phyloP scores from a whole-genome alignment of 2,329 filamentous ascomycete species.

The Cladosporium sp. region DNA sequence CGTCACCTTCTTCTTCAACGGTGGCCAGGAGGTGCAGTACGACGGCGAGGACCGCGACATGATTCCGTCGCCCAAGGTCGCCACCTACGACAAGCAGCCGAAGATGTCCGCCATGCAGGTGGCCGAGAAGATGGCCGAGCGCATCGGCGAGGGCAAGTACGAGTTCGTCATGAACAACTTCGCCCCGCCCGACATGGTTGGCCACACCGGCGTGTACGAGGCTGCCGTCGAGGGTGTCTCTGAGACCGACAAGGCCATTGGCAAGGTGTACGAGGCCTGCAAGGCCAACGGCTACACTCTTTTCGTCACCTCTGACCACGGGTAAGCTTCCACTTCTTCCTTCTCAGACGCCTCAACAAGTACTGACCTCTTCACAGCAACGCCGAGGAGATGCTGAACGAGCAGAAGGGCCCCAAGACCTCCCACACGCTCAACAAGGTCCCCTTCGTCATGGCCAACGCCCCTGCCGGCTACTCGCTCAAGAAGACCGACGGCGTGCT shows the following conservation, averaged over 20 bases:
- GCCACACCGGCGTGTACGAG: constrained; percentile 95
- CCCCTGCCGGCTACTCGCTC: constrained; percentile 80
- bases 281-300: constrained; percentile 89
- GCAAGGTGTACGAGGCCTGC: constrained; percentile 85
- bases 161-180: constrained; percentile 99
- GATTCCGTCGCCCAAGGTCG: constrained; percentile 88
- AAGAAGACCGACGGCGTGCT: constrained; percentile 83
- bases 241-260: constrained; percentile 90
- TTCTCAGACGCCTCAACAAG: background rate
- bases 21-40: constrained; percentile 94
- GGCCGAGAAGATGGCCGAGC: constrained; percentile 81
- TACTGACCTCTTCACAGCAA: constrained; percentile 48
- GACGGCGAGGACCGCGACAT: constrained; percentile 86
- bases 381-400: constrained; percentile 97
- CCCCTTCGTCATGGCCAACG: constrained; percentile 96
- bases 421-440: constrained; percentile 98
- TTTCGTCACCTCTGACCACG: constrained; percentile 94
- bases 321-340: constrained; percentile 42
- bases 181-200: constrained; percentile 97
- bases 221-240: constrained; percentile 79
- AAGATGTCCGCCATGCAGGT: constrained; percentile 94
- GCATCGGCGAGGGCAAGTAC: constrained; percentile 76
- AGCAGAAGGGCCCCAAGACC: constrained; percentile 94
- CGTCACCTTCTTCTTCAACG: constrained; percentile 99
- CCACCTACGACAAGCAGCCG: constrained; percentile 90